Conservation (phyloP, 106 monocot species). For the Dactylorhiza incarnata region DNA sequence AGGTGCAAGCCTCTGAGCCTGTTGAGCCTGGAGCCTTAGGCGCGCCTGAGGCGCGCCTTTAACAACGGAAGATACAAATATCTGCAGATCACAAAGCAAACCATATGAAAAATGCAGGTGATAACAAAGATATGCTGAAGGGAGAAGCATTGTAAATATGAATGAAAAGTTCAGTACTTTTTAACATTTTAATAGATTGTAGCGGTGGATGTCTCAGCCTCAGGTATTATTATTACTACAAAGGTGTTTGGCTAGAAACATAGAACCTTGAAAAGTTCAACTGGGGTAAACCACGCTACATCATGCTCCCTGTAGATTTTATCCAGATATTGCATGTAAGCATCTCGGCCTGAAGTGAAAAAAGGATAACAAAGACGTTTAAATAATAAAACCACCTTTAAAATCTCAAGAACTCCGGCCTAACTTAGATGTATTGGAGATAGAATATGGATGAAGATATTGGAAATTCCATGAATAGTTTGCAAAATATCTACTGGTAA, state of each 20-base stretch:
- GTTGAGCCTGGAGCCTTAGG: too few species aligned
- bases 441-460: not conserved
- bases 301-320: constrained; percentile 91
- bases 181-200: not conserved
- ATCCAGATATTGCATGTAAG: constrained; percentile 69
- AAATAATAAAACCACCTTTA: not conserved
- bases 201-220: not conserved
- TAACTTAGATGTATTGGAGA: not conserved
- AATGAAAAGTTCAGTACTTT: not conserved
- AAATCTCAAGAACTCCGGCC: not conserved
- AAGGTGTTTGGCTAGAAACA: not conserved
- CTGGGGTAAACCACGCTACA: constrained; percentile 97
- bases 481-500: not conserved
- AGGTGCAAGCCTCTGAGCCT: too few species aligned
- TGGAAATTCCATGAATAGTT: not conserved
- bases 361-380: not conserved
- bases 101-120: not conserved
- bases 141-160: not conserved
- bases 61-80: too few species aligned
- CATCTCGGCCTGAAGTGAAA: constrained; percentile 39
- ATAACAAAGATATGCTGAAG: not conserved
- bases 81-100: not conserved
- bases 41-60: too few species aligned
- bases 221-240: not conserved
- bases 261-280: constrained; percentile 95